phyloP scores from a whole-genome alignment of 2,329 filamentous ascomycete species.

The Talaromyces funiculosus region DNA sequence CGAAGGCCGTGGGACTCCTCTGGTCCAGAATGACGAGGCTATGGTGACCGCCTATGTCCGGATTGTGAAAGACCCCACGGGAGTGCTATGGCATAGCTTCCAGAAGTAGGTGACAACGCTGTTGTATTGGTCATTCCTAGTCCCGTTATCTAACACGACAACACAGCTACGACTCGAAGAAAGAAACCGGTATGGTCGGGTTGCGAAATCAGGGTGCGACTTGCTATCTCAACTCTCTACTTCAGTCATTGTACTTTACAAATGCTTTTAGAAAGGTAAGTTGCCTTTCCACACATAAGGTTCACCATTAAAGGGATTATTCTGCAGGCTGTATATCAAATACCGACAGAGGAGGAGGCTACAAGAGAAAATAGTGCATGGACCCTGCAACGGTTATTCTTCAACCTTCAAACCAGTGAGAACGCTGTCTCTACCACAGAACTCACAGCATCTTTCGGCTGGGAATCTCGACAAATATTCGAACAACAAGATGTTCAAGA shows the following conservation, averaged over 20 bases:
- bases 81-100: constrained; percentile 45
- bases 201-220: constrained; percentile 95
- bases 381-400: constrained; percentile 88
- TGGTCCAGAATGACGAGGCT: constrained; percentile 45
- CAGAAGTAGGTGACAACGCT: constrained; percentile 31
- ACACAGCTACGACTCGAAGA: constrained; percentile 86
- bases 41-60: constrained; percentile 45
- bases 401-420: constrained; percentile 82
- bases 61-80: constrained; percentile 45
- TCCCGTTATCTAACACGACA: background rate
- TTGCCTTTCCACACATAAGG: background rate
- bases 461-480: constrained; percentile 96
- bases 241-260: constrained; percentile 79
- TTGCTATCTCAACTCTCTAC: constrained; percentile 77
- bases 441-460: constrained; percentile 92
- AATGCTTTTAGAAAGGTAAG: constrained; percentile 87
- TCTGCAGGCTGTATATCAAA: constrained; percentile 82
- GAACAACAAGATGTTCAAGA: constrained; percentile 99
- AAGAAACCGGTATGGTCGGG: constrained; percentile 94
- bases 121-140: background rate
- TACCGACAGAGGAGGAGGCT: constrained; percentile 81
- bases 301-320: background rate
- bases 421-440: constrained; percentile 83
- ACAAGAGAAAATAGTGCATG: constrained; percentile 84
- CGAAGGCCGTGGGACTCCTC: constrained; percentile 60